phyloP scores from a whole-genome alignment of 371 early-diverging fungal species.

The Mortierella sp. region DNA sequence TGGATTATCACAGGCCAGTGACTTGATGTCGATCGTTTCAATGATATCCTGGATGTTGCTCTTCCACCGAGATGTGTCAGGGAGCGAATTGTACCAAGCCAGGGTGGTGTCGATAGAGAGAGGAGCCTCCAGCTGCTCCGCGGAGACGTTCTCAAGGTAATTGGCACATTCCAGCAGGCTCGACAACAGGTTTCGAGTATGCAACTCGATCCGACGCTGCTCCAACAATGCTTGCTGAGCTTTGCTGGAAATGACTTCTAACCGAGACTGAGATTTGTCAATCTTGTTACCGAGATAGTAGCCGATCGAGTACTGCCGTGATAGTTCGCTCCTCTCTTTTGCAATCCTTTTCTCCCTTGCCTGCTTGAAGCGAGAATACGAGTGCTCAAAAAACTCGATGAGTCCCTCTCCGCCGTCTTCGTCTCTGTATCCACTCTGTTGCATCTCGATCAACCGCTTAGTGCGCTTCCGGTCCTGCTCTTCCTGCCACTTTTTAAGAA shows the following conservation, averaged over 20 bases:
- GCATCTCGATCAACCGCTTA: conserved; percentile 23
- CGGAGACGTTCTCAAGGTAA: conserved; percentile 42
- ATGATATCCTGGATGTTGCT: conserved; percentile 49
- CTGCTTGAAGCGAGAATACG: conserved; percentile 45
- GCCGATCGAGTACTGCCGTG: conserved; percentile 50
- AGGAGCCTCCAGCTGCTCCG: conserved; percentile 39
- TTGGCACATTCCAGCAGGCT: conserved; percentile 49
- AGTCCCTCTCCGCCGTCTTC: conserved; percentile 37
- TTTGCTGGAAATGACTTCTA: conserved; percentile 41
- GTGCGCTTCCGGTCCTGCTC: conserved; percentile 41
- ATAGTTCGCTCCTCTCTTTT: conserved; percentile 43
- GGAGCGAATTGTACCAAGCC: conserved; percentile 48
- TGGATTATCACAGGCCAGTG: conserved; percentile 35
- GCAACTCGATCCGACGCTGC: conserved; percentile 35
- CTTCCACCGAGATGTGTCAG: conserved; percentile 52
- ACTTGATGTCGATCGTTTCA: conserved; percentile 45
- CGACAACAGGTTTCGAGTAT: conserved; percentile 43
- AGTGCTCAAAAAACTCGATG: conserved; percentile 53
- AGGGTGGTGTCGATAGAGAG: conserved; percentile 51
- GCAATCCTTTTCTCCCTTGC: conserved; percentile 52
- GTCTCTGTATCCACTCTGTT: conserved; percentile 13
- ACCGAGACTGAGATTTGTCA: conserved; percentile 45
- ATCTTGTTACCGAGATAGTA: conserved; percentile 43
- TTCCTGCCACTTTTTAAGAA: conserved; percentile 35
- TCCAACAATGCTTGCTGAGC: conserved; percentile 42